Percentiles rank a stretch among this genome's conserved stretches.
phyloP scores from a whole-genome alignment of 2,329 filamentous ascomycete genomes.

The Venturia aucupariae region DNA sequence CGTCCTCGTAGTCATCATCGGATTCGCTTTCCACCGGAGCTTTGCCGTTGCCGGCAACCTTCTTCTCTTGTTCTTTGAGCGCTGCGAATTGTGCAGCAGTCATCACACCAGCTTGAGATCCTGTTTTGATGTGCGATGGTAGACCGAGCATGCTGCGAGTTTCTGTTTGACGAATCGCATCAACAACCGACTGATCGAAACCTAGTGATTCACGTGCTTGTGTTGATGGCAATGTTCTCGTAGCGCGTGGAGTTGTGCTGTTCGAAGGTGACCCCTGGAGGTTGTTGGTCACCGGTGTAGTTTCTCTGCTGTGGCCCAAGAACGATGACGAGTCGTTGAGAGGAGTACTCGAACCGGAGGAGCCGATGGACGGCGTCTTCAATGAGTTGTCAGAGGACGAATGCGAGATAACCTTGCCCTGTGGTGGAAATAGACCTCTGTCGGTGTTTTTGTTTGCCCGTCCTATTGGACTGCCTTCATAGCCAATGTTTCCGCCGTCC shows the following conservation, averaged over 20 bases:
- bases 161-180: conserved; percentile 4
- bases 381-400: conserved; percentile 12
- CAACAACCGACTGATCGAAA: not conserved
- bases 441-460: not conserved
- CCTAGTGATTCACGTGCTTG: not conserved
- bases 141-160: conserved; percentile 9
- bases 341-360: conserved; percentile 9
- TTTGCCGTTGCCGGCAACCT: conserved; percentile 29
- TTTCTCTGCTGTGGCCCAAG: not conserved
- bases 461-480: conserved; percentile 3
- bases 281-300: conserved; percentile 12
- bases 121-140: conserved; percentile 8
- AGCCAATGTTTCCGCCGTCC: not conserved
- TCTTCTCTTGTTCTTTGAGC: conserved; percentile 57
- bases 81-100: conserved; percentile 66
- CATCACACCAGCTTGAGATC: conserved; percentile 61
- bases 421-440: not conserved
- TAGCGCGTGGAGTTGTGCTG: conserved; percentile 18
- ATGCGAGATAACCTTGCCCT: conserved; percentile 25
- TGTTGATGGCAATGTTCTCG: conserved; percentile 16
- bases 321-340: conserved; percentile 2
- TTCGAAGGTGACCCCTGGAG: conserved; percentile 17
- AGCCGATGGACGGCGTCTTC: conserved; percentile 14
- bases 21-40: conserved; percentile 46
- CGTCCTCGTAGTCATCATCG: conserved; percentile 57